Evolutionary conservation across 179 eudicot species (phyloP).

Genomic region (Beta macrorhiza): DNA sequence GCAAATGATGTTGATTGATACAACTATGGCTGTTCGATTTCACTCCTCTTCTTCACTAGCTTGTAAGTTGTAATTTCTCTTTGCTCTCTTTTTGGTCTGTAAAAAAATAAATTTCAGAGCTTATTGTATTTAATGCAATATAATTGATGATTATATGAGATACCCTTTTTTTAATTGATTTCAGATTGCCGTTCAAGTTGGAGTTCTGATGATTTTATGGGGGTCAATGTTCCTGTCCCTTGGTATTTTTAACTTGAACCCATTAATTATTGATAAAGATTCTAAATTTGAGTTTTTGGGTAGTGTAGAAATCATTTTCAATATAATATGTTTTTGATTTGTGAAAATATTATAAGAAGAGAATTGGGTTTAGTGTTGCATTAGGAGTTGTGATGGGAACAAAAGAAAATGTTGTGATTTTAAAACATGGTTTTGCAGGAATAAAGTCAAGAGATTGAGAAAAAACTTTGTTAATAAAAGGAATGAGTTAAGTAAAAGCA

Average conservation of each 20-base stretch:
- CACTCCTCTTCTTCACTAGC: conserved; percentile 36
- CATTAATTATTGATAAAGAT: neutral
- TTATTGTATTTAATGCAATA: conserved; percentile 3
- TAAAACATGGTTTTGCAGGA: conserved; percentile 36
- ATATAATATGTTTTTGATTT: neutral
- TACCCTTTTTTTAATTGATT: neutral
- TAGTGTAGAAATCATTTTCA: neutral
- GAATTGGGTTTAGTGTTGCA: conserved; percentile 3
- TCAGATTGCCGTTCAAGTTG: conserved; percentile 44
- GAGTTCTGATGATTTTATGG: conserved; percentile 33
- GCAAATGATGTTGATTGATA: conserved; percentile 45
- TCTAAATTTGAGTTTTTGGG: neutral
- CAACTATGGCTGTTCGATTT: conserved; percentile 46
- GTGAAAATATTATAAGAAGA: neutral
- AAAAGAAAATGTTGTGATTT: neutral
- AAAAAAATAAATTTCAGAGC: neutral
- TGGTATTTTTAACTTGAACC: conserved; percentile 36
- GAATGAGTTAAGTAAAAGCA: conserved; percentile 31
- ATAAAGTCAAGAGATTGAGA: conserved; percentile 42
- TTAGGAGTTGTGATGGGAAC: neutral
- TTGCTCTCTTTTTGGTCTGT: neutral
- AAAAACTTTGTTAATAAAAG: conserved; percentile 40
- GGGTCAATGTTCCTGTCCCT: conserved; percentile 32
- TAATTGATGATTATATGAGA: conserved; percentile 10
- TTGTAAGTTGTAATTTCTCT: conserved; percentile 14